phyloP scores from a whole-genome alignment of 345 rosid species.

The Populus simonii region DNA sequence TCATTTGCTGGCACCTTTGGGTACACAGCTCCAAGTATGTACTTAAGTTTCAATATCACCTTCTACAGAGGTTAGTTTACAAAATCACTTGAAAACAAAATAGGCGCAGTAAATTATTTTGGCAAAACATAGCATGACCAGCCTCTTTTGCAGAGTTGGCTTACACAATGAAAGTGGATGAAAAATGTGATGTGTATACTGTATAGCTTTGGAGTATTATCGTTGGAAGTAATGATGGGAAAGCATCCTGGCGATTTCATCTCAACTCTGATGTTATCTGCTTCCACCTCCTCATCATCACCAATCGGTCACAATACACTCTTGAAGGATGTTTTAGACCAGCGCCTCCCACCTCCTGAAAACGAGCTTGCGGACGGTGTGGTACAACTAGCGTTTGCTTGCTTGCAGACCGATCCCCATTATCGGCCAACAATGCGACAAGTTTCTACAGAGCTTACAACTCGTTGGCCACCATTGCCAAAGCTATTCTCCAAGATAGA shows the following conservation, averaged over 20 bases:
- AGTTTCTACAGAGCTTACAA: background rate
- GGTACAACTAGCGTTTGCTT: too few species aligned
- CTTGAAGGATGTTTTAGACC: too few species aligned
- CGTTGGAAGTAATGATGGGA: constrained; percentile 14
- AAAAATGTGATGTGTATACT: constrained; percentile 19
- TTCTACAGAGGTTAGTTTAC: background rate
- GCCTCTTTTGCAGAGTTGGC: constrained; percentile 7
- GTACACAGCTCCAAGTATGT: constrained; percentile 13
- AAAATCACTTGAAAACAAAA: too few species aligned
- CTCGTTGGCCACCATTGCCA: background rate
- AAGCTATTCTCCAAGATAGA: background rate
- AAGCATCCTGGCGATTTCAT: constrained; percentile 19
- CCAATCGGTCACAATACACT: background rate
- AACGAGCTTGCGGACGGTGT: too few species aligned
- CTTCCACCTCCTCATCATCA: background rate
- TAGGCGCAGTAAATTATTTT: too few species aligned
- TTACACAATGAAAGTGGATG: background rate
- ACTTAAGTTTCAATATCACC: background rate
- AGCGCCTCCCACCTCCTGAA: too few species aligned
- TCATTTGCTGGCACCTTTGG: constrained; percentile 15
- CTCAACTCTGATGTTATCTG: background rate
- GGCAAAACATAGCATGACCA: too few species aligned
- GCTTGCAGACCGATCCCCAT: too few species aligned
- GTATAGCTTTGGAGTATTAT: constrained; percentile 16
- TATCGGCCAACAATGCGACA: constrained; percentile 8